Evolutionary conservation across 495 filamentous ascomycete species (phyloP).

Genomic region (Aspergillus ellipticus): DNA sequence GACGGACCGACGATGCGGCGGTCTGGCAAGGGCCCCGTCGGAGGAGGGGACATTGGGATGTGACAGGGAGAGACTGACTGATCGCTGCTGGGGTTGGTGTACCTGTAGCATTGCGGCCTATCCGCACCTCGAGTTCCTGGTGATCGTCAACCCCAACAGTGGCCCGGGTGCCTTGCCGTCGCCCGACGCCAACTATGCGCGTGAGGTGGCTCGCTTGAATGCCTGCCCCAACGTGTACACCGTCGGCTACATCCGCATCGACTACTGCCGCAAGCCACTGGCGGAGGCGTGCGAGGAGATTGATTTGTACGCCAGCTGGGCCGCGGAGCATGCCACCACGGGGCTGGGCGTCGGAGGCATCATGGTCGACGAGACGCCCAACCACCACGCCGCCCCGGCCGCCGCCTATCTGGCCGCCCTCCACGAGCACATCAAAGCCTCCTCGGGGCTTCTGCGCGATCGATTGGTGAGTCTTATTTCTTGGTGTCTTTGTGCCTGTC

Average conservation of each 20-base stretch:
- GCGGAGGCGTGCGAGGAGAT: constrained; percentile 8
- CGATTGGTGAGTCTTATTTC: constrained; percentile 9
- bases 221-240: constrained; percentile 14
- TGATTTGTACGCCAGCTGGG: constrained; percentile 16
- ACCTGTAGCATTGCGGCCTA: constrained; percentile 8
- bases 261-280: constrained; percentile 18
- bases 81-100: not conserved
- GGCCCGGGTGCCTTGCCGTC: constrained; percentile 10
- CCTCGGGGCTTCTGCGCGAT: not conserved
- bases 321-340: constrained; percentile 2
- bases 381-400: constrained; percentile 1
- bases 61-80: not conserved
- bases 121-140: constrained; percentile 13
- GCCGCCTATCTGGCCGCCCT: constrained; percentile 7
- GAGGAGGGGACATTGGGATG: no score
- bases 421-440: constrained; percentile 2
- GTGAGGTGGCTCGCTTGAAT: constrained; percentile 13
- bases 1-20: no score
- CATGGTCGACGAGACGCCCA: constrained; percentile 20
- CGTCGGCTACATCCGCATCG: constrained; percentile 18
- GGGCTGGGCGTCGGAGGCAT: constrained; percentile 13
- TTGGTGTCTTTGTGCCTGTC: not conserved
- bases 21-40: no score
- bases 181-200: constrained; percentile 14
- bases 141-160: constrained; percentile 21